Conservation (phyloP, 2,329 filamentous ascomycete genomes). For the Stagonosporopsis tanaceti region DNA sequence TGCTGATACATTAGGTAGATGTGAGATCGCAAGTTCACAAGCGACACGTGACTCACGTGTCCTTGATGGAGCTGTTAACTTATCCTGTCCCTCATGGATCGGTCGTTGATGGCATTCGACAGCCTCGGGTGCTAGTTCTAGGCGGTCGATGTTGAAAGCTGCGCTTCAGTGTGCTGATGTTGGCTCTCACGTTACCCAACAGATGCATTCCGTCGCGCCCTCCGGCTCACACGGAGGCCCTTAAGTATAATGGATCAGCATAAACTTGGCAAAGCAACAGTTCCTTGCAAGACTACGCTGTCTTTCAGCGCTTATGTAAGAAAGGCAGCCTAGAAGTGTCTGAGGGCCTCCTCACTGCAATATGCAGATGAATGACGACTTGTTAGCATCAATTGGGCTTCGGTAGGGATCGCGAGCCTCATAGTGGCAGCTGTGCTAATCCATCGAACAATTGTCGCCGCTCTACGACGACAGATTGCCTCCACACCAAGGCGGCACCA, state of each 20-base stretch:
- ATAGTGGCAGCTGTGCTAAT: background rate
- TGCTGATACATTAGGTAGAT: too few species aligned
- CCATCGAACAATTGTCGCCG: too few species aligned
- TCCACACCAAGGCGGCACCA: background rate
- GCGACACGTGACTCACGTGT: too few species aligned
- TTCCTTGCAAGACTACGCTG: background rate
- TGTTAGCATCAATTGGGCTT: background rate
- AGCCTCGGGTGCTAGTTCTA: too few species aligned
- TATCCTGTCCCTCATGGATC: too few species aligned
- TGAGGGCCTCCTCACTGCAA: background rate
- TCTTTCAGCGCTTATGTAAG: background rate
- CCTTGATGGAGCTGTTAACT: too few species aligned
- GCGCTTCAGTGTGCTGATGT: background rate
- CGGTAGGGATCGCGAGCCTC: background rate
- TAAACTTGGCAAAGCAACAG: background rate
- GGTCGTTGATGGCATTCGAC: too few species aligned
- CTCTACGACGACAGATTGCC: too few species aligned
- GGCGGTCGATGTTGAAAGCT: too few species aligned
- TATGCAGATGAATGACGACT: background rate
- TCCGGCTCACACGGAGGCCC: background rate
- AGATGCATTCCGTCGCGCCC: too few species aligned
- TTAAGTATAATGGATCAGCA: background rate
- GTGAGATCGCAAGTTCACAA: too few species aligned
- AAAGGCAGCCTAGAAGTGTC: background rate
- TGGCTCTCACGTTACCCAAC: background rate